A percentile compares a stretch with the other conserved stretches of the same genome.
These are phyloP conservation scores for Chrysanthemum makinoi DNA, from an alignment of 129 eudicot species.

Conservation along the genomic window DNA sequence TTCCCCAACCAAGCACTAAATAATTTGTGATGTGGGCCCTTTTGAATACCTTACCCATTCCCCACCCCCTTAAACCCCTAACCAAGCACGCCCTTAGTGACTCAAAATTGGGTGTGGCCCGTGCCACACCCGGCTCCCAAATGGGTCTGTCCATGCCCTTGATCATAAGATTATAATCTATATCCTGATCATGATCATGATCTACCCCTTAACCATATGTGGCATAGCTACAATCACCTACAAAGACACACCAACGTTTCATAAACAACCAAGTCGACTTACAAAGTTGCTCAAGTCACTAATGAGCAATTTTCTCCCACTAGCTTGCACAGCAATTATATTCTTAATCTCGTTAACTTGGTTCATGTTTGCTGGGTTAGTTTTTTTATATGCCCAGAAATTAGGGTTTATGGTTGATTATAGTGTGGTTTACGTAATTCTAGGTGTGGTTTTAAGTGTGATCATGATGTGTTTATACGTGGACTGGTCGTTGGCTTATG, in stretches of 20 bases:
- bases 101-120: too few relatives aligned
- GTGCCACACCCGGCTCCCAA: too few relatives aligned
- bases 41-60: too few relatives aligned
- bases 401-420: conserved; percentile 31
- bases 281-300: conserved; percentile 37
- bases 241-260: conserved; percentile 46
- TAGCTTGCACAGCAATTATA: conserved; percentile 35
- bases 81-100: too few relatives aligned
- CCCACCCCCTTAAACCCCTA: too few relatives aligned
- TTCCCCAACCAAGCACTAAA: too few relatives aligned
- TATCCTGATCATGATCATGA: conserved; percentile 26
- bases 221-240: conserved; percentile 52
- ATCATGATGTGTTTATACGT: conserved; percentile 27
- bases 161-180: not conserved
- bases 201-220: conserved; percentile 30
- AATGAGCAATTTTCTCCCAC: conserved; percentile 36
- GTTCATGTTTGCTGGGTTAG: not conserved
- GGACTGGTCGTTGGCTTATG: conserved; percentile 45
- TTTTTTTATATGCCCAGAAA: not conserved
- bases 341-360: conserved; percentile 4
- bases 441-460: not conserved
- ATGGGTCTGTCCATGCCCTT: too few relatives aligned
- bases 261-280: conserved; percentile 47
- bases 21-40: too few relatives aligned
- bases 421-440: conserved; percentile 2